Percentiles rank a stretch among this genome's conserved stretches.
Evolutionary conservation across 1,139 yeast species (phyloP).

Genomic region (Kodamaea ohmeri): DNA sequence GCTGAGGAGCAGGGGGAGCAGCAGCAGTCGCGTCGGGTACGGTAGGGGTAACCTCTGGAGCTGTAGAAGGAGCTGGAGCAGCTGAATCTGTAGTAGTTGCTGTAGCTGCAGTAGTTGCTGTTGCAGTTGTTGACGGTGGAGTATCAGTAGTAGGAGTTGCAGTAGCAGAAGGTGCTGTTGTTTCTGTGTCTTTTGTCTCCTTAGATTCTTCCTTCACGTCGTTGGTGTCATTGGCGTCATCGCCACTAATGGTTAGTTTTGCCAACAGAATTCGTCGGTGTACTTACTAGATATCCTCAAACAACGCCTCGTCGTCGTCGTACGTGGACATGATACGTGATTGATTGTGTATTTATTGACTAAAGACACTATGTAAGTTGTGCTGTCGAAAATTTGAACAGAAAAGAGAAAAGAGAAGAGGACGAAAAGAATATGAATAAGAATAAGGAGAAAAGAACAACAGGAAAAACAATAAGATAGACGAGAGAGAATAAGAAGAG

Average conservation of each 20-base stretch:
- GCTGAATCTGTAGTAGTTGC: background rate
- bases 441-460: background rate
- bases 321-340: slow-evolving; percentile 48
- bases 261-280: background rate
- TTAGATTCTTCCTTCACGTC: slow-evolving; percentile 8
- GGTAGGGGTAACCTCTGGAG: slow-evolving; percentile 3
- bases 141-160: background rate
- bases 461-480: no score
- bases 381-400: background rate
- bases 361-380: slow-evolving; percentile 1
- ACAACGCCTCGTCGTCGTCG: slow-evolving; percentile 84
- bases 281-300: slow-evolving; percentile 66
- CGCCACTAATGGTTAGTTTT: slow-evolving; percentile 16
- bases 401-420: background rate
- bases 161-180: slow-evolving; percentile 8
- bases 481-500: no score
- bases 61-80: background rate
- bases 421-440: background rate
- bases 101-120: slow-evolving; percentile 4
- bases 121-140: slow-evolving; percentile 9
- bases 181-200: no score
- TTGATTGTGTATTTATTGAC: background rate
- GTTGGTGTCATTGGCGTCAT: no score
- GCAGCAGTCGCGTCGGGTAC: background rate
- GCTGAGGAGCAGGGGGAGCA: slow-evolving; percentile 10